Evolutionary conservation across 306 rosid species (phyloP), one percentile per base, ranked within the genome.

Genomic region (Corylus americana): DNA sequence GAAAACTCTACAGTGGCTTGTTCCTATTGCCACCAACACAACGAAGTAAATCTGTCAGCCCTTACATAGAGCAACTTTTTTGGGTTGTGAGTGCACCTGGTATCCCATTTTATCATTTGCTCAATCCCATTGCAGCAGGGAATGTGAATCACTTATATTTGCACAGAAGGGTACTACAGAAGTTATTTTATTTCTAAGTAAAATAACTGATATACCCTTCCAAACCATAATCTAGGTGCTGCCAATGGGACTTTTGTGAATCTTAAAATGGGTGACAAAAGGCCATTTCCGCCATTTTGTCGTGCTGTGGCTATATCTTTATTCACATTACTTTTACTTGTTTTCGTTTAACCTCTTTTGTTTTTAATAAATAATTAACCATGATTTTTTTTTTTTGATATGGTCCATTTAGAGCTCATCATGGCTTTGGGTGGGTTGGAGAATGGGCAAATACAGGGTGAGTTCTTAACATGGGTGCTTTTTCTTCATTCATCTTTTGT

Each of bases 401-500:
- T 49, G 51, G 45, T 85, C 63, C 25, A 77, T 71, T 16, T 82
- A 93, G 99, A 85, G 99, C 98, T 90, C 99, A 93, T 87, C 97
- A 96, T 84, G 94, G 98, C 83, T 93, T 90, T 70, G 99, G 99
- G 69, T 96, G 98, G 98, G 99, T 96, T 59, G 99, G 98, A 88
- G 99, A 93, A 87, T 96, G 97, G 99, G 99, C 98, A 48, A 96
- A 93, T 81, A 89, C 98, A 49, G 99, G 98, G 99, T 96, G 76
- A 85, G 97, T 81, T 61, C 49, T 47, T 14, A 85, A 70, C 47
- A 68, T 27, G 29, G 44, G 3, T 61, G 67, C 79, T 70, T 27
- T 67, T 78, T 75, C 48, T 29, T 59, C 20, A 12, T 8, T 42
- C 47, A 62, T 74, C 49, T 49, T 59, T 75, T 55, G n/a, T 76